phyloP scores from a whole-genome alignment of 129 eudicot genomes.

The Helichrysum umbraculigerum region DNA sequence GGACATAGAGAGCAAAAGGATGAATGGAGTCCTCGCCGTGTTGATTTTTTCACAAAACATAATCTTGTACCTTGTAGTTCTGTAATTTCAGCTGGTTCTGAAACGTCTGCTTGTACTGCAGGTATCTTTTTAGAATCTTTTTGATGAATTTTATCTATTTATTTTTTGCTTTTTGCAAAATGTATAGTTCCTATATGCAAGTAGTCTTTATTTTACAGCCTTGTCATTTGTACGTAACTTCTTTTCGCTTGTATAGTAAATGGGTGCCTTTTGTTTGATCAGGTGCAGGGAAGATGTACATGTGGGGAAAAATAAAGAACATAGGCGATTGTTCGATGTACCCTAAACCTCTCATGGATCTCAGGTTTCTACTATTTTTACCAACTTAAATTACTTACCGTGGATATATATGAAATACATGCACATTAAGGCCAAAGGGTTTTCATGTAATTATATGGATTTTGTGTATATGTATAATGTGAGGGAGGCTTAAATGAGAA shows the following conservation, averaged over 20 bases:
- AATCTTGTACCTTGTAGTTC: constrained; percentile 78
- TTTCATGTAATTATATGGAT: not conserved
- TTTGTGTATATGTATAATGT: not conserved
- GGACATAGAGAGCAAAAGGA: constrained; percentile 97
- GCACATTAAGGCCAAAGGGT: not conserved
- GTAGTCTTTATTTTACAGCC: not conserved
- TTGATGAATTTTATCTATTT: not conserved
- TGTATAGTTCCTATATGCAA: too few species aligned
- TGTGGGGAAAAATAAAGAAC: constrained; percentile 93
- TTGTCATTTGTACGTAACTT: not conserved
- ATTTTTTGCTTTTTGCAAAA: too few species aligned
- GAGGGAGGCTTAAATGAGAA: too few species aligned
- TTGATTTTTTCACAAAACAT: constrained; percentile 75
- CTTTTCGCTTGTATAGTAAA: not conserved
- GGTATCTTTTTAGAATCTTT: constrained; percentile 37
- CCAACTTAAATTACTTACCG: not conserved
- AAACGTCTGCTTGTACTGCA: constrained; percentile 73
- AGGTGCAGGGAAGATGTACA: constrained; percentile 92
- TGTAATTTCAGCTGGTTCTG: constrained; percentile 87
- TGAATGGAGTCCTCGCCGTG: constrained; percentile 73
- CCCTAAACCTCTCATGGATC: constrained; percentile 95
- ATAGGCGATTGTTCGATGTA: constrained; percentile 91
- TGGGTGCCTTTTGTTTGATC: not conserved
- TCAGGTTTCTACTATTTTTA: constrained; percentile 53
- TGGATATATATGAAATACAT: not conserved